Base-by-base conservation (phyloP, 257 asterid species). In the Voacanga thouarsii region DNA sequence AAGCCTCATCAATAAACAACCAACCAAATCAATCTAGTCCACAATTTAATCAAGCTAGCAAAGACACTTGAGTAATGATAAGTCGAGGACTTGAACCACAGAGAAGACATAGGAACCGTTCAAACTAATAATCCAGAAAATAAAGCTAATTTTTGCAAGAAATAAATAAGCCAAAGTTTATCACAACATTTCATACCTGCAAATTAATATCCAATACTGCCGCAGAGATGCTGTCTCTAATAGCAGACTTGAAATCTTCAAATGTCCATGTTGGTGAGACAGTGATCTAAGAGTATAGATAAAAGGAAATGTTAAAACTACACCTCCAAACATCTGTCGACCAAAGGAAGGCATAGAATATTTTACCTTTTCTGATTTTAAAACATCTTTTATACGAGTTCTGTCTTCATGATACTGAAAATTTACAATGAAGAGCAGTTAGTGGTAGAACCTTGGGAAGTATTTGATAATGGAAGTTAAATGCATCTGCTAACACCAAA, bases 351-450 rank as follows among this genome's bases (percentile, higher is more conserved):
- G 55, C 69, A 56, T 78, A 72, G 23, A 72, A 26, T 41, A 61
- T 41, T 79, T 60, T 79, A 88, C 99, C 94, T 91, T 89, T 80
- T 89, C 97, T 77, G 82, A 87, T 89, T 95, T 95, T 84, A 95
- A 53, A 41, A 74, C 86, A 79, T 95, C 97, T 90, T 95, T 95
- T 79, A 95, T 76, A 41, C 72, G 88, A 44, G 90, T 73, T 79
- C 89, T 95, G 84, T 92, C 97, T 75, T 92, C 97, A 78, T 93
- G 96, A 78, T 90, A 95, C 99, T 95, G 91, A 84, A 83, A 59
- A 78, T 49, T 71, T 59, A 80, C 44, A 74, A 66, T 61, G 53
- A 44, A 74, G 33, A 49, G 33, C 53, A 9, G 73, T 68, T 21
- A 68, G 73, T 33, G 41, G 47, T 5, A 65, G n/a, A 68, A 68